A percentile compares a stretch with the other conserved stretches of the same genome.
These are phyloP conservation scores for Cyclotella baltica DNA, from an alignment of 108 stramenopile genomes.

Conservation along the genomic window DNA sequence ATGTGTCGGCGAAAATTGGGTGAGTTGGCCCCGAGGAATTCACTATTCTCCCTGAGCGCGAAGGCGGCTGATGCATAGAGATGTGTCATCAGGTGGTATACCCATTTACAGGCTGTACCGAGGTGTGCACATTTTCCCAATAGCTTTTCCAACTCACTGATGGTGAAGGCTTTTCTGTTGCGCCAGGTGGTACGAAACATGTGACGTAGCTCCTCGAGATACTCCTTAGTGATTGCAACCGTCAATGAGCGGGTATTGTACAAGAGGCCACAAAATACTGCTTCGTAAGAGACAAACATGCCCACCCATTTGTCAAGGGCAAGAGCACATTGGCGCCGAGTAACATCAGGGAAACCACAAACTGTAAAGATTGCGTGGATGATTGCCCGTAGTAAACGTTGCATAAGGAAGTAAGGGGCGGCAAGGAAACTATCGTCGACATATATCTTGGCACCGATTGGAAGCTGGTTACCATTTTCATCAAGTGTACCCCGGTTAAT, in stretches of 20 bases:
- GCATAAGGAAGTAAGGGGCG: not conserved
- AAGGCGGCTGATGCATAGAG: not conserved
- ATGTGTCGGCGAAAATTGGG: not conserved
- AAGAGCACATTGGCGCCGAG: slow-evolving; percentile 2
- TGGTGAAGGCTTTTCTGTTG: not conserved
- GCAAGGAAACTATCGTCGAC: slow-evolving; percentile 11
- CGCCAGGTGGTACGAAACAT: not conserved
- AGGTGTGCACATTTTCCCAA: not conserved
- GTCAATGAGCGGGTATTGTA: slow-evolving; percentile 3
- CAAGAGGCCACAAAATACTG: not conserved
- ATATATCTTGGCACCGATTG: not conserved
- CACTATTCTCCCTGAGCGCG: not conserved
- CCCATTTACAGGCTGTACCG: not conserved
- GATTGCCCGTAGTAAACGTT: not conserved
- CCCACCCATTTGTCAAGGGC: slow-evolving; percentile 17
- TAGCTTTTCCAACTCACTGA: not conserved
- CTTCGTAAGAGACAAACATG: not conserved
- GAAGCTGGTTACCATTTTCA: not conserved
- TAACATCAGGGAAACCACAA: not conserved
- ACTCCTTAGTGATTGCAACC: not conserved
- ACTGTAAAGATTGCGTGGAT: slow-evolving; percentile 15
- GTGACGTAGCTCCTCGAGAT: not conserved
- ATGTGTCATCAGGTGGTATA: too few species aligned
- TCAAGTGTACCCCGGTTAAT: not conserved
- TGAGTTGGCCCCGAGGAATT: not conserved